Evolutionary conservation across 352 stramenopile genomes (phyloP).

Genomic region (Pythium brachiatum): DNA sequence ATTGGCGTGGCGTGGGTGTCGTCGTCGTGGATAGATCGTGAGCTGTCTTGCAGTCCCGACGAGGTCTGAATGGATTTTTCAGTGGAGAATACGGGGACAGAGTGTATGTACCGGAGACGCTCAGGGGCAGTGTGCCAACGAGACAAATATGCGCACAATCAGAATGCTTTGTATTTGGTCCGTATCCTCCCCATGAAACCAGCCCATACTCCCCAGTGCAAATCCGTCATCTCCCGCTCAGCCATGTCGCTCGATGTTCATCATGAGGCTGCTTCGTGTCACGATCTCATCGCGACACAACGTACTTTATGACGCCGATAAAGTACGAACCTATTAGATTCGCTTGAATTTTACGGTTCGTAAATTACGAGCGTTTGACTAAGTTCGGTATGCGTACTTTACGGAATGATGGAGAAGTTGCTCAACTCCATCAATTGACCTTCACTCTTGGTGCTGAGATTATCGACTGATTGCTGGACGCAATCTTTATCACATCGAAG

Average conservation of each 20-base stretch:
- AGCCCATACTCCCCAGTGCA: no score
- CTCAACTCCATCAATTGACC: background rate
- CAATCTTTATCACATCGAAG: no score
- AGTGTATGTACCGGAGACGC: background rate
- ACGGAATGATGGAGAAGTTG: background rate
- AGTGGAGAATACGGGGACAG: background rate
- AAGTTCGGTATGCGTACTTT: background rate
- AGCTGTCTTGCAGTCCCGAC: no score
- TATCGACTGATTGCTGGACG: background rate
- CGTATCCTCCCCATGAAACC: background rate
- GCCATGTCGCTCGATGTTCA: no score
- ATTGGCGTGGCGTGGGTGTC: background rate
- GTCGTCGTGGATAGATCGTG: background rate
- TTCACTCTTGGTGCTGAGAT: background rate
- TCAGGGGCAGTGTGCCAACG: conserved; percentile 1
- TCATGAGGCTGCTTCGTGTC: conserved; percentile 19
- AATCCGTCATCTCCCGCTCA: no score
- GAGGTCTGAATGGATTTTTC: background rate
- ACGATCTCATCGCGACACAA: conserved; percentile 14
- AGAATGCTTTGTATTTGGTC: conserved; percentile 1
- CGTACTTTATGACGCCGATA: background rate
- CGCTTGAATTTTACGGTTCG: no score
- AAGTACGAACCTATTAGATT: no score
- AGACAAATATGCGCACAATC: background rate
- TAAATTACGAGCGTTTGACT: background rate